Evolutionary conservation across 1,284 basidiomycete species (phyloP), one percentile per base, ranked within the genome.

Genomic region (Schizophyllum commune): DNA sequence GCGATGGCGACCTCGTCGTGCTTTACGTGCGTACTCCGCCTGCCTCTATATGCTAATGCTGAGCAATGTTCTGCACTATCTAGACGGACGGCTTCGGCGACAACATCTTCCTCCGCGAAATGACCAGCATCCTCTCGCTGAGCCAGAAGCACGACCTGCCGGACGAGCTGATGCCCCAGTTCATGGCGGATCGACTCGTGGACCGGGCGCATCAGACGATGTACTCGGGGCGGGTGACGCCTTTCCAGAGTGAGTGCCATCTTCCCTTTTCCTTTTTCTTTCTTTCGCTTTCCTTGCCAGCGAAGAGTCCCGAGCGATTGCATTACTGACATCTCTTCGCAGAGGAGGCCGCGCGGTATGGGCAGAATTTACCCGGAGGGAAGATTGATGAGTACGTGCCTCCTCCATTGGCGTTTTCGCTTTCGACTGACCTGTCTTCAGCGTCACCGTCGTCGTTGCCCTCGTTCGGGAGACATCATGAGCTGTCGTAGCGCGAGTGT

Each of bases 61-160:
- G 32, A 39, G 21, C n/a, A 55, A 59, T 34, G 68, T 57, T 13
- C 57, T 65, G 51, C 70, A 71, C 27, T 65, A 70, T 60, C 62
- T 73, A 86, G 78, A 91, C 88, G 20, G 88, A 91, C 65, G 88
- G 88, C 0, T 71, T 89, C 34, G 81, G 83, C 19, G 89, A 91
- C 69, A 91, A 91, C 65, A 85, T 90, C 27, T 87, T 83, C 66
- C 77, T 79, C 8, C 65, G 78, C 19, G 85, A 89, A 65, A 71
- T 86, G 32, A 71, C 76, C 21, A 55, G 19, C 53, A 55, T 27
- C 58, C 33, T 33, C 62, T 63, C 11, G 57, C 62, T 17, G 71
- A 78, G 11, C 71, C 75, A 27, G 75, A 81, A 56, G 68, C 74
- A 20, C 72, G 70, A 11, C 74, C 68, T n/a, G 55, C 71, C 13